Evolutionary conservation across 768 basidiomycete genomes (phyloP).

Genomic region (Mycena leptocephala): DNA sequence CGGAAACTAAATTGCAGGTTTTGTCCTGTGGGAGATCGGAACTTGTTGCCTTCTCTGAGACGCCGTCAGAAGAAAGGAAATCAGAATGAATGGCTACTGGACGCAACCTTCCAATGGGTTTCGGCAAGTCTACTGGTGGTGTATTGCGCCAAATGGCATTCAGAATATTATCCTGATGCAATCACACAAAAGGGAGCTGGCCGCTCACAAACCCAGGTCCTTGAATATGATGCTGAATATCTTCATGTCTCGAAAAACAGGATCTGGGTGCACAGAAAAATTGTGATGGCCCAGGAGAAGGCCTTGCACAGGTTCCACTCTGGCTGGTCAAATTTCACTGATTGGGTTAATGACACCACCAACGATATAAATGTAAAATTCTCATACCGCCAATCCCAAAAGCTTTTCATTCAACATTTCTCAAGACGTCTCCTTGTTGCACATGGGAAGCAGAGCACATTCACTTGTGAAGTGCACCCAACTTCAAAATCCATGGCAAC

Average conservation of each 20-base stretch:
- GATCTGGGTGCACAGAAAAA: slow-evolving; percentile 41
- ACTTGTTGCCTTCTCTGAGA: slow-evolving; percentile 6
- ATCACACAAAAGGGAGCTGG: slow-evolving; percentile 25
- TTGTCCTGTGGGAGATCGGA: background rate
- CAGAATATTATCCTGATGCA: slow-evolving; percentile 41
- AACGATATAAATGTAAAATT: background rate
- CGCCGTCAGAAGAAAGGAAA: background rate
- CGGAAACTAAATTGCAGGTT: background rate
- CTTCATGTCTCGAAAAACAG: slow-evolving; percentile 45
- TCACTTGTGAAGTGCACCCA: slow-evolving; percentile 33
- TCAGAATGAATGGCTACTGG: slow-evolving; percentile 13
- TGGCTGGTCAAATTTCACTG: slow-evolving; percentile 50
- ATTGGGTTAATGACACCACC: slow-evolving; percentile 43
- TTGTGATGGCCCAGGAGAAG: slow-evolving; percentile 44
- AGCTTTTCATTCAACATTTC: slow-evolving; percentile 28
- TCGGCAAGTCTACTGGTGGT: slow-evolving; percentile 19
- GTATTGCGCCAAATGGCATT: slow-evolving; percentile 30
- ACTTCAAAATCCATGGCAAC: slow-evolving; percentile 18
- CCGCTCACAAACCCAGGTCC: background rate
- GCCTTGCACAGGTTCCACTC: slow-evolving; percentile 42
- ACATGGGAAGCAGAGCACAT: slow-evolving; percentile 33
- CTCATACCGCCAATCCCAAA: slow-evolving; percentile 44
- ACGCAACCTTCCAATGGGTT: slow-evolving; percentile 16
- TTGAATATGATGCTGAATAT: slow-evolving; percentile 38
- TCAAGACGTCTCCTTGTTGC: slow-evolving; percentile 43